A percentile compares a stretch with the other conserved stretches of the same genome.
Conservation (phyloP, 2,329 filamentous ascomycete genomes). For the Chrysoporthe cubensis region DNA sequence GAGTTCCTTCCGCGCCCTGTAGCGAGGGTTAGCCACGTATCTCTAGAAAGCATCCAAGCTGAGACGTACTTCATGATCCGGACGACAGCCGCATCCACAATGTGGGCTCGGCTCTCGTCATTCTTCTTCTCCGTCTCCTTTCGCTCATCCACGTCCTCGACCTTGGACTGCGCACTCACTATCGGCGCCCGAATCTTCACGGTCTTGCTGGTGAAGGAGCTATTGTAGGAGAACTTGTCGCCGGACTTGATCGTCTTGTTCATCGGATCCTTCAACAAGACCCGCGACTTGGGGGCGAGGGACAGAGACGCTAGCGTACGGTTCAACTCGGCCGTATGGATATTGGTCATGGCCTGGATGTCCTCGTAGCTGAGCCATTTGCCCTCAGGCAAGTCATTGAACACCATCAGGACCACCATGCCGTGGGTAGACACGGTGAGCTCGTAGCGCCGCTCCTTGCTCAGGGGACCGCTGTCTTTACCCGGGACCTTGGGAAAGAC, state of each 20-base stretch:
- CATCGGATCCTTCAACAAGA: slow-evolving; percentile 80
- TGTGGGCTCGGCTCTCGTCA: slow-evolving; percentile 70
- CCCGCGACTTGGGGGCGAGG: slow-evolving; percentile 79
- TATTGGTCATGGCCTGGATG: slow-evolving; percentile 81
- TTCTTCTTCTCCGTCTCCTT: slow-evolving; percentile 77
- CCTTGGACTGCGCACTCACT: slow-evolving; percentile 79
- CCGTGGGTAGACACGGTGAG: slow-evolving; percentile 90
- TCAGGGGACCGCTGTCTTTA: slow-evolving; percentile 65
- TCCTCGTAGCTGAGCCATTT: slow-evolving; percentile 68
- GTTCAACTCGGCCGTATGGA: slow-evolving; percentile 73
- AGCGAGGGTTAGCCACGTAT: slow-evolving; percentile 35
- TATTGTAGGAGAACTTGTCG: slow-evolving; percentile 83
- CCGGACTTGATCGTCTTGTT: slow-evolving; percentile 75
- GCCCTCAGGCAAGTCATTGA: slow-evolving; percentile 72
- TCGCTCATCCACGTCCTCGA: slow-evolving; percentile 73
- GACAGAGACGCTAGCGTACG: slow-evolving; percentile 81
- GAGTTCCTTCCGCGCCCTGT: slow-evolving; percentile 73
- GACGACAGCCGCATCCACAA: slow-evolving; percentile 77
- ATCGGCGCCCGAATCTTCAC: slow-evolving; percentile 89
- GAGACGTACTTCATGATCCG: slow-evolving; percentile 82
- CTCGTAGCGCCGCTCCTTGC: slow-evolving; percentile 77
- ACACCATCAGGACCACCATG: slow-evolving; percentile 87
- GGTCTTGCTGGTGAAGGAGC: slow-evolving; percentile 78
- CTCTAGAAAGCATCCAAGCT: not conserved
- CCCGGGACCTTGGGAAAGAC: slow-evolving; percentile 73